Percentiles rank a stretch among this genome's conserved stretches.
These are phyloP conservation scores for Corymbia maculata DNA, from an alignment of 345 rosid genomes.

Conservation along the genomic window DNA sequence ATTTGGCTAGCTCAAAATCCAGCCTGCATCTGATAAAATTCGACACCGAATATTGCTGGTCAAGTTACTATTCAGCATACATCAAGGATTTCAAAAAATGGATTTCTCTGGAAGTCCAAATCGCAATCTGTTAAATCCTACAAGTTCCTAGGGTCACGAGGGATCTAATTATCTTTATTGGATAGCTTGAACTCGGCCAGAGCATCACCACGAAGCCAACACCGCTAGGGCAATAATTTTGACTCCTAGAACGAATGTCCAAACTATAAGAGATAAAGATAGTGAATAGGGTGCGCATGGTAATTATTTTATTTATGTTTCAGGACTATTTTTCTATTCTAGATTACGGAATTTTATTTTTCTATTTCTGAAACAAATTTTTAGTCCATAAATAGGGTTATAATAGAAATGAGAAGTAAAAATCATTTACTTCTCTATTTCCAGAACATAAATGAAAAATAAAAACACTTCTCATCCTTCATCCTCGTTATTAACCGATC, in stretches of 20 bases:
- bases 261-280: not conserved
- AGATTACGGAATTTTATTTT: no score
- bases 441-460: no score
- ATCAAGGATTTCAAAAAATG: not conserved
- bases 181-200: not conserved
- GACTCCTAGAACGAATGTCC: not conserved
- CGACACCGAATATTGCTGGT: not conserved
- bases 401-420: no score
- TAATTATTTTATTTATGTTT: no score
- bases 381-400: no score
- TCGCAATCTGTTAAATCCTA: not conserved
- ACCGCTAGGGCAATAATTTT: not conserved
- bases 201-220: not conserved
- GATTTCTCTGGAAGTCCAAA: not conserved
- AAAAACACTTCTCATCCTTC: no score
- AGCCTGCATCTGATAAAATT: not conserved
- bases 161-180: not conserved
- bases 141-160: not conserved
- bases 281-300: no score
- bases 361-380: no score
- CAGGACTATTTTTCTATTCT: no score
- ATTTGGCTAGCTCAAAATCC: not conserved
- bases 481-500: no score
- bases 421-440: no score
- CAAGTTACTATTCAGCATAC: not conserved